A percentile compares a stretch with the other conserved stretches of the same genome.
phyloP scores from a whole-genome alignment of 148 eudicot species.

The Pouteria glomerata region DNA sequence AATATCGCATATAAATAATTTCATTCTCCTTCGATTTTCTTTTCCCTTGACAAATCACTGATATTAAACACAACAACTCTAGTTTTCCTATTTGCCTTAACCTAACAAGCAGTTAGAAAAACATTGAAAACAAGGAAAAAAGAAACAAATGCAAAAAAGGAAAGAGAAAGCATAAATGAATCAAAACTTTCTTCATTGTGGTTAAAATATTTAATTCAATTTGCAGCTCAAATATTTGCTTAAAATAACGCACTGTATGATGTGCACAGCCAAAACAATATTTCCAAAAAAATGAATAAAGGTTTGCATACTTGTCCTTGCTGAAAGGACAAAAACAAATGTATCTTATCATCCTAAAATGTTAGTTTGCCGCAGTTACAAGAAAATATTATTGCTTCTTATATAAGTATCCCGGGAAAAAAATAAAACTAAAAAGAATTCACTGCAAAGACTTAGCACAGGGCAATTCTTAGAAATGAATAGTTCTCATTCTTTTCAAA shows the following conservation, averaged over 20 bases:
- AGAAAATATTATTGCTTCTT: not conserved
- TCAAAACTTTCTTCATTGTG: not conserved
- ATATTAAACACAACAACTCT: not conserved
- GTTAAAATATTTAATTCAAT: not conserved
- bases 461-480: conserved; percentile 1
- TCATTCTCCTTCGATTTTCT: too few relatives aligned
- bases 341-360: not conserved
- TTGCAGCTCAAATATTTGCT: not conserved
- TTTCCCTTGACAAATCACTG: too few relatives aligned
- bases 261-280: not conserved
- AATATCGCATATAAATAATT: too few relatives aligned
- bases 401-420: not conserved
- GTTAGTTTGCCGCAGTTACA: not conserved
- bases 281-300: not conserved
- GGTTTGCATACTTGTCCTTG: not conserved
- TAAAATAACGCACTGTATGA: not conserved
- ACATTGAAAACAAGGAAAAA: not conserved
- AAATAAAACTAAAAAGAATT: too few relatives aligned
- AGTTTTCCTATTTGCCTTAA: not conserved
- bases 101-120: too few relatives aligned
- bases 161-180: not conserved
- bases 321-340: not conserved
- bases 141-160: not conserved
- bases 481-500: not conserved
- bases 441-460: not conserved